Conservation (phyloP, 1,284 basidiomycete species). For the Trametes pubescens region DNA sequence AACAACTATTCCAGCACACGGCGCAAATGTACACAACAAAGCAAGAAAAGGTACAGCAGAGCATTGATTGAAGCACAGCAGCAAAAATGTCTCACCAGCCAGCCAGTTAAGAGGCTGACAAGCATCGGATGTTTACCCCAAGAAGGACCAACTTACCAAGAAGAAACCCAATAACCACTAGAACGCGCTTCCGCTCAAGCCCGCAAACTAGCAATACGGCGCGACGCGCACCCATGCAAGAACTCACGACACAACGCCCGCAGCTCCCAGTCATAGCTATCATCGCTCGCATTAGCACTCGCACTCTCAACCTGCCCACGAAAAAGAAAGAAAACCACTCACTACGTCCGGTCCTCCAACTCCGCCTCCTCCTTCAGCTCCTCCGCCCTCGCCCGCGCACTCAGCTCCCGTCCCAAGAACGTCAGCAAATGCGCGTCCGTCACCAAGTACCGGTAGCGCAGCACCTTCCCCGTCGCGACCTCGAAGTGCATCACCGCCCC, state of each 20-base stretch:
- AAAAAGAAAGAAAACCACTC: constrained; percentile 12
- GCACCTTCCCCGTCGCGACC: constrained; percentile 25
- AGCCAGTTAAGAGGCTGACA: neutral
- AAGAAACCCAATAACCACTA: neutral
- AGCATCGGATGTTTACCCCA: neutral
- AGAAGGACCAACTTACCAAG: neutral
- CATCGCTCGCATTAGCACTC: neutral
- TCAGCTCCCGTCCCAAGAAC: constrained; percentile 18
- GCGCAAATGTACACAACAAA: no score
- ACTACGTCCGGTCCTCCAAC: constrained; percentile 32
- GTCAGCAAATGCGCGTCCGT: constrained; percentile 26
- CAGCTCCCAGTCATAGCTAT: constrained; percentile 29
- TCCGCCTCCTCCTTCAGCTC: constrained; percentile 20
- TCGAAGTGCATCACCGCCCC: constrained; percentile 29
- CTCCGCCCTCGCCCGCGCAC: constrained; percentile 21
- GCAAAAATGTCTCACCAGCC: no score
- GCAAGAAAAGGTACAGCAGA: neutral
- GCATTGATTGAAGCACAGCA: neutral
- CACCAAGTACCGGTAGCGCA: constrained; percentile 30
- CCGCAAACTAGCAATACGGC: constrained; percentile 20
- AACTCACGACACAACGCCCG: constrained; percentile 27
- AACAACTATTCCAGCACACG: no score
- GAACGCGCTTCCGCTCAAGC: neutral
- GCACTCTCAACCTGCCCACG: neutral
- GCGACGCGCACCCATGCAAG: constrained; percentile 23